Evolutionary conservation across 2,329 filamentous ascomycete species (phyloP), one percentile per base, ranked within the genome.

Genomic region (Cryphonectria naterciae): DNA sequence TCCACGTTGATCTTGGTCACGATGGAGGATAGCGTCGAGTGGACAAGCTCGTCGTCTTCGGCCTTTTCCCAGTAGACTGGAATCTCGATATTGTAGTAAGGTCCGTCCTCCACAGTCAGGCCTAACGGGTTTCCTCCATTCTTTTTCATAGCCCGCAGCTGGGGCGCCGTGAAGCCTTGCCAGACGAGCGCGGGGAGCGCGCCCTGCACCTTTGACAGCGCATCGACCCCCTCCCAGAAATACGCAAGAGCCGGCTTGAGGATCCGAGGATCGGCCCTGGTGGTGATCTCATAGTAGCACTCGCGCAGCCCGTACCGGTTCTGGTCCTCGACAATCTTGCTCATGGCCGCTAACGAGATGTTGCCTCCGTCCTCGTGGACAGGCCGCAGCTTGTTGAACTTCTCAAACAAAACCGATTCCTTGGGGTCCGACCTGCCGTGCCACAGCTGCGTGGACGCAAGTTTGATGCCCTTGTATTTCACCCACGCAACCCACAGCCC

Each of bases 41-140:
- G 58, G 17, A 84, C 75, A 1, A 72, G 37, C 22, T 76, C 74
- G 43, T 84, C 81, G 8, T 79, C 70, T 8, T 58, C 70, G 2
- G 74, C 69, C 41, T 75, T 71, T 0, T 65, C 43, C 78, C 80
- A 80, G 2, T 58, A 67, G 6, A 70, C 52, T 7, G 73, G 61
- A 11, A 80, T n/a, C 69, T 80, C 77, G n/a, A 81, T 74, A 68
- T 81, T 75, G 49, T 77, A 74, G 46, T 79, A 28, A 2, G 80
- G 77, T 7, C 81, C 78, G 13, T 80, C 79, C 22, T 78, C 75
- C 2, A 77, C 75, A 35, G 78, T 75, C 25, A 85, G 73, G 0
- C 82, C 83, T 7, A 85, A 73, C 1, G 82, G 76, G 66, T 85
- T 85, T 17, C 82, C 81, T 5, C 82, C 82, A 22, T 79, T 80